Percentiles rank a stretch among this genome's conserved stretches.
Evolutionary conservation across 73 alveolate species (phyloP).

Genomic region (Paramecium tetraurelia): DNA sequence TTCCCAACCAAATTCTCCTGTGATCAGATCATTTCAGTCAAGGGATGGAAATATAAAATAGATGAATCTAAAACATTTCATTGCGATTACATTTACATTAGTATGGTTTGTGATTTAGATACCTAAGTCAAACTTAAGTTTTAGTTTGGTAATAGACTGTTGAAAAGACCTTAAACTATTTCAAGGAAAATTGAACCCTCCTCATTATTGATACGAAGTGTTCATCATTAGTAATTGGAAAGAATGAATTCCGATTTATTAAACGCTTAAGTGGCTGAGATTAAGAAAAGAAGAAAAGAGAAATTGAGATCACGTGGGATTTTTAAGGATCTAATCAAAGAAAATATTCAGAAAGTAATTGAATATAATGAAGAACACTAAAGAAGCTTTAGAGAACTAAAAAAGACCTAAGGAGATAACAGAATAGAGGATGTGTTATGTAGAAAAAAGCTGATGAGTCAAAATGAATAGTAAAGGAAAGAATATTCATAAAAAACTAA

Average conservation of each 20-base stretch:
- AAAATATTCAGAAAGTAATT: not conserved
- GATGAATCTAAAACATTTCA: not conserved
- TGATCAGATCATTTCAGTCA: slow-evolving; percentile 14
- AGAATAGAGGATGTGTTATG: slow-evolving; percentile 22
- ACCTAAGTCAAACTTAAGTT: not conserved
- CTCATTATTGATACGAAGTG: not conserved
- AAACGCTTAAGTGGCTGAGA: slow-evolving; percentile 23
- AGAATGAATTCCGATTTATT: not conserved
- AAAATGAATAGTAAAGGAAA: not conserved
- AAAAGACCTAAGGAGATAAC: not conserved
- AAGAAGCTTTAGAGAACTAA: slow-evolving; percentile 19
- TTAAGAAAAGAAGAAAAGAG: slow-evolving; percentile 36
- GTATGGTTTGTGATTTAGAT: slow-evolving; percentile 28
- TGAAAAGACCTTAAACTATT: not conserved
- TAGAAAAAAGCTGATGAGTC: not conserved
- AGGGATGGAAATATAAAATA: slow-evolving; percentile 47
- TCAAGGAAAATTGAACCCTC: not conserved
- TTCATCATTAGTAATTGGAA: not conserved
- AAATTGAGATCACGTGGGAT: not conserved
- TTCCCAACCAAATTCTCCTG: slow-evolving; percentile 46
- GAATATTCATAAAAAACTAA: not conserved
- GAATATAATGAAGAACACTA: not conserved
- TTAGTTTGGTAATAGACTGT: not conserved
- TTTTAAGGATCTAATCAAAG: not conserved
- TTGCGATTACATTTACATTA: not conserved